Conservation (phyloP, 805 yeast species). For the Lachancea sp. region DNA sequence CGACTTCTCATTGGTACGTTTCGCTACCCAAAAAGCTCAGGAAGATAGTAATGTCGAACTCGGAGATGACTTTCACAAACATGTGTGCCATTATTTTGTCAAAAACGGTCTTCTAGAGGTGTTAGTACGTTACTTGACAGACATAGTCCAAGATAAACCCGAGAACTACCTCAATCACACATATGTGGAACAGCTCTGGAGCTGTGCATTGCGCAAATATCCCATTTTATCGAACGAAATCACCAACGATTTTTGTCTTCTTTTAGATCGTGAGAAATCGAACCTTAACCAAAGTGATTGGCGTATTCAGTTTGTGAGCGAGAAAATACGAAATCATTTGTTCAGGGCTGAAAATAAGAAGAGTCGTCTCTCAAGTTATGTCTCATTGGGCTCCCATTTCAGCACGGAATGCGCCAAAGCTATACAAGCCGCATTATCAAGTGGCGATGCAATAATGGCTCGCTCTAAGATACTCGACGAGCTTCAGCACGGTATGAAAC, state of each 20-base stretch:
- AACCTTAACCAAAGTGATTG: slow-evolving; percentile 13
- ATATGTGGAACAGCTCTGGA: slow-evolving; percentile 19
- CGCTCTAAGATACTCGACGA: slow-evolving; percentile 14
- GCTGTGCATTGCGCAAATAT: slow-evolving; percentile 16
- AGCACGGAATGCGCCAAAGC: slow-evolving; percentile 10
- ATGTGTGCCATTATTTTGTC: slow-evolving; percentile 20
- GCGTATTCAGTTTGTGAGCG: slow-evolving; percentile 7
- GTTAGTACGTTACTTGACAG: slow-evolving; percentile 16
- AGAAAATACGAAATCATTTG: not conserved
- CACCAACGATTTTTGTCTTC: slow-evolving; percentile 19
- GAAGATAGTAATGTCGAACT: slow-evolving; percentile 13
- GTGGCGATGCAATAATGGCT: slow-evolving; percentile 12
- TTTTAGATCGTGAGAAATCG: slow-evolving; percentile 10
- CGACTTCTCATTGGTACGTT: slow-evolving; percentile 12
- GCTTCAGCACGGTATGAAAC: slow-evolving; percentile 20
- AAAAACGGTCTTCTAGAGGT: slow-evolving; percentile 16
- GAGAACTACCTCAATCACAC: slow-evolving; percentile 5
- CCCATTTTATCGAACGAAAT: slow-evolving; percentile 19
- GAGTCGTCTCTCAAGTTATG: slow-evolving; percentile 1
- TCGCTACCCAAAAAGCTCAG: slow-evolving; percentile 10
- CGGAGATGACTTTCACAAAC: slow-evolving; percentile 13
- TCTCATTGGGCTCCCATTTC: slow-evolving; percentile 1
- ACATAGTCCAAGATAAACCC: slow-evolving; percentile 2
- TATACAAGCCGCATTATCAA: not conserved
- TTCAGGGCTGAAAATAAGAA: not conserved